phyloP scores from a whole-genome alignment of 306 rosid species.

The Phaseolus lunatus region DNA sequence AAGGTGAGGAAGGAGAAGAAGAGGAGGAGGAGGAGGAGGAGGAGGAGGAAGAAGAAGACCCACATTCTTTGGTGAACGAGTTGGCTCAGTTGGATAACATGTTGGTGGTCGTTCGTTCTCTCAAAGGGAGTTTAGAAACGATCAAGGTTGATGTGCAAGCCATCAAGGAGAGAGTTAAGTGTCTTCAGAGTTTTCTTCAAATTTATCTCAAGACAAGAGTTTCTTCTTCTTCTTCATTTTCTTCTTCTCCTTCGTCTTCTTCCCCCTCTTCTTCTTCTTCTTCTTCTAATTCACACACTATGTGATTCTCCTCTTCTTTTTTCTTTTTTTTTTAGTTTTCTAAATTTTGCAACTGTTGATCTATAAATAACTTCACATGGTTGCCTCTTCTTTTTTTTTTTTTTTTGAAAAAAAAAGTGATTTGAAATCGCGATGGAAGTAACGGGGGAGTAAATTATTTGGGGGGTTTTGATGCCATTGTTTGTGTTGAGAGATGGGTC shows the following conservation, averaged over 20 bases:
- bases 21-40: neutral
- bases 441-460: neutral
- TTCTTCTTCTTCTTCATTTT: neutral
- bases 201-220: slow-evolving; percentile 42
- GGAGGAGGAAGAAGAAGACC: neutral
- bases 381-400: neutral
- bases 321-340: neutral
- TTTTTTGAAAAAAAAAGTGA: neutral
- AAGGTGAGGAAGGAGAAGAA: neutral
- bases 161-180: slow-evolving; percentile 40
- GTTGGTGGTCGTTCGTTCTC: slow-evolving; percentile 26
- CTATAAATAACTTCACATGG: slow-evolving; percentile 32
- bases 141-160: slow-evolving; percentile 42
- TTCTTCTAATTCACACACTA: neutral
- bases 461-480: slow-evolving; percentile 5
- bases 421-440: neutral
- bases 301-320: neutral
- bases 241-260: too few species aligned
- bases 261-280: neutral
- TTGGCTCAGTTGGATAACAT: slow-evolving; percentile 38
- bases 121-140: slow-evolving; percentile 40
- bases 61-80: slow-evolving; percentile 29
- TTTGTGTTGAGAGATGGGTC: slow-evolving; percentile 14
- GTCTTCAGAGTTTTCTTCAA: slow-evolving; percentile 42
- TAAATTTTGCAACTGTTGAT: slow-evolving; percentile 12